Base-by-base conservation (phyloP, 352 stramenopile genomes). In the Phytopythium delawarense region DNA sequence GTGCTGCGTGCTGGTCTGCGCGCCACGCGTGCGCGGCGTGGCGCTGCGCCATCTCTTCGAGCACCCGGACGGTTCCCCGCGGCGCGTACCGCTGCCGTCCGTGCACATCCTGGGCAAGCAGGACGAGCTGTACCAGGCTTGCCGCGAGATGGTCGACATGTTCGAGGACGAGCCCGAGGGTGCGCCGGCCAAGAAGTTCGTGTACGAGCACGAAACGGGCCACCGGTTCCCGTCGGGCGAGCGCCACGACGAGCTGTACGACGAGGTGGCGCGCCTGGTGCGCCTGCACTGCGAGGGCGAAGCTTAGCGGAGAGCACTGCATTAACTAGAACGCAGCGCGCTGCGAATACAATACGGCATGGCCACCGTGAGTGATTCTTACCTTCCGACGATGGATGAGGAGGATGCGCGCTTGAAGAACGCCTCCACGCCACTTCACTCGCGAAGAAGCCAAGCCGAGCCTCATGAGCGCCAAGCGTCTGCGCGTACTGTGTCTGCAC, bases 101-200 rank as follows among this genome's bases (percentile, higher is more conserved):
- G 80, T 91, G 46, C 81, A 89, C 64, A 71, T 91, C 28, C 37
- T 86, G 8, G 81, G 81, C 23, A 84, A 85, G 63, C 73, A 71
- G 59, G 81, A 88, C 45, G 67, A 72, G 16, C 77, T 84, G 65
- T 75, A 71, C 25, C 50, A 63, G 6, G 69, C 72, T 13, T 75
- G 71, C 44, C 58, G 75, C 42, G 71, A 82, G 8, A 71, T 89
- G 58, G 62, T 69, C 6, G 57, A 57, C 42, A 79, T 78, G 69
- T 82, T 78, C 66, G 69, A 76, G 35, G 57, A 70, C 28, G 53
- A 64, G 13, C 65, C 71, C 0, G 51, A 62, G 1, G 68, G 64
- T 16, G 55, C 46, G 23, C 50, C 59, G n/a, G 63, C 57, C n/a
- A 54, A 63, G 12, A 75, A 75, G 53, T 67, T 74, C 48, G 71